Evolutionary conservation across 1,284 basidiomycete species (phyloP), one percentile per base, ranked within the genome.

Genomic region (Trichosporon coremiiforme): DNA sequence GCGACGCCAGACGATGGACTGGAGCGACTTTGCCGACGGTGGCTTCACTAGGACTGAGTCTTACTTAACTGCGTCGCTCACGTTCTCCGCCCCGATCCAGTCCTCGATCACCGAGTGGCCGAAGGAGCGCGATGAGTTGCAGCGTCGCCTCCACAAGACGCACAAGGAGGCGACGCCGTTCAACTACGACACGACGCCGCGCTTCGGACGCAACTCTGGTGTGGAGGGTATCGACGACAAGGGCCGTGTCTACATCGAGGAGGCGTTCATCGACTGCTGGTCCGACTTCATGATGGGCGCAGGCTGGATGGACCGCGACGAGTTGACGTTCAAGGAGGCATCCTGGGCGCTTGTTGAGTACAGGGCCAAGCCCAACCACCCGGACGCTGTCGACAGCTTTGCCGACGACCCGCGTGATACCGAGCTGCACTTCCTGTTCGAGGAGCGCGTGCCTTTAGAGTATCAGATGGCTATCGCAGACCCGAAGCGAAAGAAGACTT

Each of bases 291-390:
- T 93, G 62, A 90, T 91, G 73, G 91, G 92, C 33, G 89, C 89
- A 25, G 90, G 90, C 0, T 92, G 91, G 91, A 87, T 89, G 85
- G 90, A 93, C 75, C 84, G 90, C 70, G 86, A 85, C 2, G 91
- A 93, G 77, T 86, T 89, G 73, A 86, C 90, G 4, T 92, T 93
- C 79, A 86, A 91, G 75, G 92, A 94, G 76, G 91, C 92, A 73
- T 92, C 92, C 77, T 95, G 93, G 92, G 92, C 90, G n/a, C 77
- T 96, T 85, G 93, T 94, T 70, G 92, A 94, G 80, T 94, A 90
- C 85, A 93, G 90, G 77, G 89, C 92, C 0, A 79, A 65, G 33
- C 76, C 80, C 2, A 69, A 67, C 6, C 67, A 69, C 22, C 65
- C 71, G 13, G 70, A 70, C 33, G 64, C 68, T 6, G 33, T 45